Conservation (phyloP, 345 rosid species). For the Jatropha curcas region DNA sequence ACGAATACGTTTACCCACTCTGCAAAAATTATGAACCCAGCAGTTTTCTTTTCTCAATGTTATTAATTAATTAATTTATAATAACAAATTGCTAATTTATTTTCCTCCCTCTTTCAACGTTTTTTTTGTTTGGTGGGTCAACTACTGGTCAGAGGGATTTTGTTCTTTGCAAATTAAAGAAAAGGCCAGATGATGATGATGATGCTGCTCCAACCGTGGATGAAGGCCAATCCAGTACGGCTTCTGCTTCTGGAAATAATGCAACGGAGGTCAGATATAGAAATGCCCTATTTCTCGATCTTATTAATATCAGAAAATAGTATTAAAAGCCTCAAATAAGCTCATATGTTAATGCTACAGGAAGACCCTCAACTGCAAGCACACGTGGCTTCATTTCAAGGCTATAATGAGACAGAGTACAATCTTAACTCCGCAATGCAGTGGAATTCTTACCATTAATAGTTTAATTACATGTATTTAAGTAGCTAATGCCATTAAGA, state of each 20-base stretch:
- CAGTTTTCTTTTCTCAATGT: too few species aligned
- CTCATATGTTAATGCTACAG: neutral
- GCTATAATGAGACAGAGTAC: conserved; percentile 5
- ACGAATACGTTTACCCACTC: too few species aligned
- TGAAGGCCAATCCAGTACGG: conserved; percentile 8
- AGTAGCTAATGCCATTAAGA: neutral
- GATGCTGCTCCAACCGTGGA: neutral
- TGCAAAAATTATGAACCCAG: too few species aligned
- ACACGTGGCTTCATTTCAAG: neutral
- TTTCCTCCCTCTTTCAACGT: too few species aligned
- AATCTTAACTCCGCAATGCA: neutral
- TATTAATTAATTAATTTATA: too few species aligned
- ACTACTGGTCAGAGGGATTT: conserved; percentile 4
- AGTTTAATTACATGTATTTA: neutral
- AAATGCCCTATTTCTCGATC: neutral
- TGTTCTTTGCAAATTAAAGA: conserved; percentile 21
- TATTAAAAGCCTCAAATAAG: too few species aligned
- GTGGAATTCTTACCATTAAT: neutral
- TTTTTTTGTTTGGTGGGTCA: too few species aligned
- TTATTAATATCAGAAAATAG: too few species aligned
- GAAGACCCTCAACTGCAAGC: conserved; percentile 3
- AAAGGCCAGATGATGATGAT: neutral
- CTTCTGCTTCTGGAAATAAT: neutral
- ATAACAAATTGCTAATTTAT: too few species aligned
- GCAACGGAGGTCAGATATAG: conserved; percentile 5